phyloP scores from a whole-genome alignment of 495 filamentous ascomycete species.

The Xylaria sp. region DNA sequence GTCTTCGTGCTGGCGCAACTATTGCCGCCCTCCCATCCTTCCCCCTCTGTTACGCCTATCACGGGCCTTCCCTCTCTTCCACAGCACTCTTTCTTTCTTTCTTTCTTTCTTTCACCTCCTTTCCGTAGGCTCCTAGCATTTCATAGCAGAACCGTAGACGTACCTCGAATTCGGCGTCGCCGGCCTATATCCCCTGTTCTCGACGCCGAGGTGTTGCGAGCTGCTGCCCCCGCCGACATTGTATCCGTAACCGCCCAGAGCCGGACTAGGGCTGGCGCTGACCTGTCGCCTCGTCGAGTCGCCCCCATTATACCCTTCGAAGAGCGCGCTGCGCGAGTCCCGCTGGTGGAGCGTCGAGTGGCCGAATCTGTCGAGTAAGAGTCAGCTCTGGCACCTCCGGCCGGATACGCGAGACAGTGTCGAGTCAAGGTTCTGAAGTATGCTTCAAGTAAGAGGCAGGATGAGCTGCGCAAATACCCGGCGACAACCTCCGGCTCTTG shows the following conservation, averaged over 20 bases:
- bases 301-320: constrained; percentile 77
- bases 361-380: constrained; percentile 56
- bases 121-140: too few relatives aligned
- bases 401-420: not conserved
- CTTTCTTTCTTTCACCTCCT: not conserved
- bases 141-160: constrained; percentile 26
- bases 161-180: constrained; percentile 89
- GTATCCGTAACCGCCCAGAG: constrained; percentile 70
- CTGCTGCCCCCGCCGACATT: constrained; percentile 52
- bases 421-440: too few relatives aligned
- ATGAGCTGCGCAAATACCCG: not conserved
- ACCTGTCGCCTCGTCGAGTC: constrained; percentile 60
- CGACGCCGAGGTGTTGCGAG: constrained; percentile 45
- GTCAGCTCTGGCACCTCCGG: not conserved
- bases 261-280: constrained; percentile 55
- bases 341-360: constrained; percentile 75
- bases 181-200: constrained; percentile 49
- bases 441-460: not conserved
- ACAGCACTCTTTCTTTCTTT: not conserved
- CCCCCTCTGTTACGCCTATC: not conserved
- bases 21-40: not conserved
- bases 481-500: not conserved
- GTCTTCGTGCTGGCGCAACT: not conserved
- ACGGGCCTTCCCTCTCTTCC: not conserved
- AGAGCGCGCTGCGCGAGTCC: constrained; percentile 87